phyloP scores from a whole-genome alignment of 768 basidiomycete species.

The Termitomyces sp. region DNA sequence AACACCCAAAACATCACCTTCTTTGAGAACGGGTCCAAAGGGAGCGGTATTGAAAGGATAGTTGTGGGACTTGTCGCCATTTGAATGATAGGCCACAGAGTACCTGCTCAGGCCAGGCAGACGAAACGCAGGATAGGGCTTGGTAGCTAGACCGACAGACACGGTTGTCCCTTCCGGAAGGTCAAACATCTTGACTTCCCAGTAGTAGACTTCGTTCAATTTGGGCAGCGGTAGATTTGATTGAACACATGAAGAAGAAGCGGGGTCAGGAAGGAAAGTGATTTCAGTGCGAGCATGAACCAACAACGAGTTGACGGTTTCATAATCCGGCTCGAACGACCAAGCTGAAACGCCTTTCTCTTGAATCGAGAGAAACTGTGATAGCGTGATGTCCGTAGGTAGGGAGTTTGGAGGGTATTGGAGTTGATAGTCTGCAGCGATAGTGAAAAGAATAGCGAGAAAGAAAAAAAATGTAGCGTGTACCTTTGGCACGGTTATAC shows the following conservation, averaged over 20 bases:
- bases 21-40: slow-evolving; percentile 82
- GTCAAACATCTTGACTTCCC: slow-evolving; percentile 99
- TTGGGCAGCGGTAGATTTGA: slow-evolving; percentile 97
- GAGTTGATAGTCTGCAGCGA: slow-evolving; percentile 63
- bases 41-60: slow-evolving; percentile 88
- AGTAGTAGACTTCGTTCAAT: slow-evolving; percentile 98
- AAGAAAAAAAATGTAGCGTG: slow-evolving; percentile 19
- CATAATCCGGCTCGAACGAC: slow-evolving; percentile 99
- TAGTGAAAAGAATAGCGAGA: slow-evolving; percentile 10
- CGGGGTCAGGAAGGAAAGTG: slow-evolving; percentile 95
- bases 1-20: slow-evolving; percentile 94
- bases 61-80: slow-evolving; percentile 96
- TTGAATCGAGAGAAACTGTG: slow-evolving; percentile 98
- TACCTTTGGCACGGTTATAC: slow-evolving; percentile 89
- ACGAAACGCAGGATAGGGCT: slow-evolving; percentile 94
- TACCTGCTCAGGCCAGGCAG: slow-evolving; percentile 82
- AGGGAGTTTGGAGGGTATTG: slow-evolving; percentile 95
- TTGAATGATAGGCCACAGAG: slow-evolving; percentile 94
- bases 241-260: slow-evolving; percentile 91
- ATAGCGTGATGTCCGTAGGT: slow-evolving; percentile 96
- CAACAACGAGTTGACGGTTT: slow-evolving; percentile 86
- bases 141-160: slow-evolving; percentile 93
- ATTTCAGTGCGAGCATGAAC: slow-evolving; percentile 97
- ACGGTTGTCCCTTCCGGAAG: slow-evolving; percentile 84
- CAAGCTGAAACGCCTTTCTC: slow-evolving; percentile 99